Evolutionary conservation across 139 green algal species (phyloP).

Genomic region (Chlamydomonas schloesseri): DNA sequence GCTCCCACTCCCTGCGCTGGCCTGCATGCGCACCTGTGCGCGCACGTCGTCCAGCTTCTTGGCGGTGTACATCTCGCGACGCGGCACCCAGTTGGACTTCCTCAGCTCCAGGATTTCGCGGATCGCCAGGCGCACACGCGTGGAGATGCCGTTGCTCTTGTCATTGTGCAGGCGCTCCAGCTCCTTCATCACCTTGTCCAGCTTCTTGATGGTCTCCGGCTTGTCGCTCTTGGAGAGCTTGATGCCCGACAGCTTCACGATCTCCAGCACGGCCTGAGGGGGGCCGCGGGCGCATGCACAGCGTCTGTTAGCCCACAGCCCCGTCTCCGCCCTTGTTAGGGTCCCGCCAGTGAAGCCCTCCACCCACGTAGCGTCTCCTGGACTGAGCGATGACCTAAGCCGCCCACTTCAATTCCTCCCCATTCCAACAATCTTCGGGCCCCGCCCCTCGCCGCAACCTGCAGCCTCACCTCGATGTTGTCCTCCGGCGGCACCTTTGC

Average conservation of each 20-base stretch:
- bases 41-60: constrained; percentile 94
- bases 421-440: too few relatives aligned
- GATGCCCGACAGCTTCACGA: constrained; percentile 81
- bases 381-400: not conserved
- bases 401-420: not conserved
- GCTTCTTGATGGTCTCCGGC: constrained; percentile 54
- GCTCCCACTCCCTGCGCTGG: constrained; percentile 4
- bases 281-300: not conserved
- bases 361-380: not conserved
- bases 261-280: constrained; percentile 88
- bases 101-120: constrained; percentile 72
- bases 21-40: not conserved
- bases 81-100: constrained; percentile 69
- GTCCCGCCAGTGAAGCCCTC: too few relatives aligned
- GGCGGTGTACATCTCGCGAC: constrained; percentile 79
- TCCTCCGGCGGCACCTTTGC: constrained; percentile 81
- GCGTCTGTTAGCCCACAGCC: too few relatives aligned
- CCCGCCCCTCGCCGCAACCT: too few relatives aligned
- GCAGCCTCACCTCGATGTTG: constrained; percentile 91
- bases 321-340: too few relatives aligned
- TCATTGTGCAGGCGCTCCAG: constrained; percentile 39
- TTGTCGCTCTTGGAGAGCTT: constrained; percentile 55
- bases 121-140: constrained; percentile 34
- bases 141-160: constrained; percentile 7
- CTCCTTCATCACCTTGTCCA: constrained; percentile 62